Base-by-base conservation (phyloP, 208 protist species). In the Leishmania arabica region DNA sequence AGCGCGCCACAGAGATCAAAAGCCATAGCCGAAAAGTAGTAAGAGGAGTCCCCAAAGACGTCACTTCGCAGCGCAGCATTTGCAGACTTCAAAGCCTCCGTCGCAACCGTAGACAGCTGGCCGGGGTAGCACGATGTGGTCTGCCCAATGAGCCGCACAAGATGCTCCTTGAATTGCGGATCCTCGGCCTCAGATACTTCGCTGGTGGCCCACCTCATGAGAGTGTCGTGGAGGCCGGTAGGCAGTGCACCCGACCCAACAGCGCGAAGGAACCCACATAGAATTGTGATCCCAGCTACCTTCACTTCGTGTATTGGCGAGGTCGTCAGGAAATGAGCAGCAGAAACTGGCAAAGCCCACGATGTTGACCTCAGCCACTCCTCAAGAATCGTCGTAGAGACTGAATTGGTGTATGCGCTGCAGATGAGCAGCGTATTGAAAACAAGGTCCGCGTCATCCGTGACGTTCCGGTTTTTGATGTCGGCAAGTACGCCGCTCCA, bases 21-120 rank as follows among this genome's bases (percentile, higher is more conserved):
- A 11, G 91, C 88, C 92, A 97, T 97, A 40, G 89, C 86, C 1
- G 79, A 54, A 84, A 90, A 97, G 68, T 90, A 79, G 65, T 88
- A 79, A 34, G 86, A 79, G n/a, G 94, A 93, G 70, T 92, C 89
- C 31, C 87, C 92, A 69, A 89, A 95, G 13, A 90, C 91, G 78
- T 97, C 94, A 66, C 86, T 92, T 34, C 94, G 87, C 75, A 97
- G 70, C 42, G 84, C 81, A 68, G 80, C 86, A 53, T 91, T 92
- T 8, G 86, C 84, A 51, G 88, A 84, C n/a, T n/a, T 45, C 77
- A 92, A 77, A 37, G 87, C 90, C 8, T 75, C 75, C 15, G 78
- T 54, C 34, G 80, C 78, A 58, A 58, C 68, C 8, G 69, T n/a
- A 31, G 81, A 77, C 4, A 82, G 77, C 31, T 78, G 70, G 13